Evolutionary conservation across 257 asterid species (phyloP), one percentile per base, ranked within the genome.

Genomic region (Cordia subcordata): DNA sequence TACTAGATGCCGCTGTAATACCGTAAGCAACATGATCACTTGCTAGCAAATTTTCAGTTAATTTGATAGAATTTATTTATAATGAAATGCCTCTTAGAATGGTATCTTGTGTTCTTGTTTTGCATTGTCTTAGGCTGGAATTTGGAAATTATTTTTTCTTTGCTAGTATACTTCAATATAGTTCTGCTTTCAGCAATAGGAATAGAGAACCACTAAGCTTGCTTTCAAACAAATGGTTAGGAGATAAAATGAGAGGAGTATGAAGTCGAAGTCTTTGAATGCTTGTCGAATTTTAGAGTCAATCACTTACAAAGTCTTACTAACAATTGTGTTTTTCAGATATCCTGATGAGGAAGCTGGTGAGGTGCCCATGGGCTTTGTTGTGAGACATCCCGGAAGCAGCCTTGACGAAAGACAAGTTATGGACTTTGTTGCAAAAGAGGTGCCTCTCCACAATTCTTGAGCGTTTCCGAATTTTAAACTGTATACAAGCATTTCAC

Each of bases 341-440:
- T 75, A 63, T 56, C 83, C 85, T 6, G 83, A 78, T 50, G 76
- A 83, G 62, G 87, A 75, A 53, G 87, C 81, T 40, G 85, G 85
- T 59, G 70, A 83, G 72, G 49, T 77, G 21, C 87, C 90, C 27
- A 66, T 83, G 71, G 90, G 87, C 35, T 77, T 69, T 55, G 85
- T 75, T 10, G 85, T 80, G 13, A 74, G 75, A 42, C 46, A 55
- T 55, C 68, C 78, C 23, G 47, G 51, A 23, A 75, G 78, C 71
- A n/a, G 52, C 57, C 68, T 80, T 14, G 62, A 49, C 15, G 72
- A 76, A 67, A 37, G 53, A 20, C 75, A 73, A 71, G 63, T 83
- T 39, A 62, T 71, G 50, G 70, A 78, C 16, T 80, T 75, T 32
- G 63, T 78, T 42, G 76, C 75, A 46, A 73, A 62, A 59, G 78